These are phyloP conservation scores for Priceomyces castillae DNA, from an alignment of 805 yeast genomes.

Conservation along the genomic window DNA sequence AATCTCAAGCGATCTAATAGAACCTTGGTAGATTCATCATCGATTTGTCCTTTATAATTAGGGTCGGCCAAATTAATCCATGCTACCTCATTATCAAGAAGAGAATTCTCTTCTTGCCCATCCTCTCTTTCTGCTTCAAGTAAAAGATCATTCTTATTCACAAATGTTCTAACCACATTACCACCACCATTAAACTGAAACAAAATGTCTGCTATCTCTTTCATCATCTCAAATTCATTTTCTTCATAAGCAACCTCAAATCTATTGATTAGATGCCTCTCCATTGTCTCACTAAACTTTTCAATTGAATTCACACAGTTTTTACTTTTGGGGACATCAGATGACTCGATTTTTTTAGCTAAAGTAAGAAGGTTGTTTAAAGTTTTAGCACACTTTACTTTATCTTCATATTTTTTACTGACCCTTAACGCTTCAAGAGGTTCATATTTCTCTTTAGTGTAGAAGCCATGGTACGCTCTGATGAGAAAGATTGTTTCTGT, in stretches of 20 bases:
- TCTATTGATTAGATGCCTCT: slow-evolving; percentile 60
- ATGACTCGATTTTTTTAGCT: slow-evolving; percentile 61
- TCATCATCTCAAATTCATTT: slow-evolving; percentile 68
- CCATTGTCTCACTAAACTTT: slow-evolving; percentile 74
- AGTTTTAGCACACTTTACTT: slow-evolving; percentile 64
- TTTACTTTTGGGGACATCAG: slow-evolving; percentile 45
- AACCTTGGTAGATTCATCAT: slow-evolving; percentile 51
- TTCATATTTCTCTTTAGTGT: slow-evolving; percentile 49
- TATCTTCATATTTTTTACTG: slow-evolving; percentile 47
- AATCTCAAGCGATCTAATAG: slow-evolving; percentile 53
- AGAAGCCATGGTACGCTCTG: slow-evolving; percentile 73
- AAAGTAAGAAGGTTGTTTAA: slow-evolving; percentile 63
- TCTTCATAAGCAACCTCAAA: slow-evolving; percentile 74
- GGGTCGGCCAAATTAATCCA: slow-evolving; percentile 69
- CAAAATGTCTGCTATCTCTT: slow-evolving; percentile 69
- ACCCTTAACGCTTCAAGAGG: slow-evolving; percentile 59
- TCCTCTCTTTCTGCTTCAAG: slow-evolving; percentile 45
- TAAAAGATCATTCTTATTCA: slow-evolving; percentile 75
- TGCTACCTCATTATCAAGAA: slow-evolving; percentile 43
- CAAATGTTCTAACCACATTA: slow-evolving; percentile 77
- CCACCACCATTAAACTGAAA: slow-evolving; percentile 82
- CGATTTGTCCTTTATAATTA: slow-evolving; percentile 42
- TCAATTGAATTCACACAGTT: slow-evolving; percentile 49
- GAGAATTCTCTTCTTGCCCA: slow-evolving; percentile 29
- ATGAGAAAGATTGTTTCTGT: slow-evolving; percentile 69